Conservation (phyloP, 2,329 filamentous ascomycete genomes). For the Cladosporium sp. region DNA sequence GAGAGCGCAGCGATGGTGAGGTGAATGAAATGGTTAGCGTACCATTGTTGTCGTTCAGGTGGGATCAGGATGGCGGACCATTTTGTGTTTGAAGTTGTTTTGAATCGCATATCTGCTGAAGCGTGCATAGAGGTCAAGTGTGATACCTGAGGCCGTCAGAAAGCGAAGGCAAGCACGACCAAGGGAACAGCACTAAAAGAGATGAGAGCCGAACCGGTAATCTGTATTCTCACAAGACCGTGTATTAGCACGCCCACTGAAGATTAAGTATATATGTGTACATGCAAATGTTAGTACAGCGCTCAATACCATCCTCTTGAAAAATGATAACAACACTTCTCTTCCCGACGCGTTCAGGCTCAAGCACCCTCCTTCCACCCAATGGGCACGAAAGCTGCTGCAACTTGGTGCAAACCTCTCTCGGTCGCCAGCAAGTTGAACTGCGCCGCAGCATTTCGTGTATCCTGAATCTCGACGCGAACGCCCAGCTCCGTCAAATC, state of each 20-base stretch:
- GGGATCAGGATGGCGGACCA: no score
- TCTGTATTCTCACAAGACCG: neutral
- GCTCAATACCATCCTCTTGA: neutral
- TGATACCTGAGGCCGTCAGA: no score
- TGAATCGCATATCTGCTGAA: no score
- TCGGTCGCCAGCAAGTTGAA: constrained; percentile 96
- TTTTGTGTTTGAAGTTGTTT: no score
- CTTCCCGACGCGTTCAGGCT: neutral
- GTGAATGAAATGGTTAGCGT: no score
- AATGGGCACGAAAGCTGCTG: constrained; percentile 80
- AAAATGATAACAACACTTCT: neutral
- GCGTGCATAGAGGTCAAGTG: no score
- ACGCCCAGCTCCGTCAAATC: constrained; percentile 76
- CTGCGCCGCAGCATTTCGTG: constrained; percentile 86
- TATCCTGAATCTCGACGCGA: constrained; percentile 83
- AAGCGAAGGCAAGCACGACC: no score
- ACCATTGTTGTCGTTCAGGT: no score
- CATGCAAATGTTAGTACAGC: neutral
- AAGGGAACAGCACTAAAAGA: no score
- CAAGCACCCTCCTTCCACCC: constrained; percentile 65
- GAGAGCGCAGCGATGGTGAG: no score
- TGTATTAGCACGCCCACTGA: neutral
- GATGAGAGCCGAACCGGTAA: no score
- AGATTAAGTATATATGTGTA: neutral
- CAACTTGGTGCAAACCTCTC: constrained; percentile 77